Base-by-base conservation (phyloP, 1,284 basidiomycete species). In the Ustilago xerochloae region DNA sequence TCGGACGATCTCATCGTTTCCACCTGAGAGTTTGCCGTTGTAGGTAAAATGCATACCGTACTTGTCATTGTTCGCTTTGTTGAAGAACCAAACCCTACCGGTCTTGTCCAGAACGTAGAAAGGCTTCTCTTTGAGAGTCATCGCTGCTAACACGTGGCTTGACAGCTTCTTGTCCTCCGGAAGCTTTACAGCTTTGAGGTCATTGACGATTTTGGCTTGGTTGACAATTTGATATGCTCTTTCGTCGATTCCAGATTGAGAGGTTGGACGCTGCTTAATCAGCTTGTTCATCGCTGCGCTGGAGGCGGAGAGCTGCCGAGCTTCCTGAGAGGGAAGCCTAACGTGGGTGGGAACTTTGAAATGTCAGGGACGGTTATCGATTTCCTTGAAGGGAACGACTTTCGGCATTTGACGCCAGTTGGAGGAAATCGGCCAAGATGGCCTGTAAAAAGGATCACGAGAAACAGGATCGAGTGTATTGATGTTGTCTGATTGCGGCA, bases 31-130 rank as follows among this genome's bases (percentile, higher is more conserved):
- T 29, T 38, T 38, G 3, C 18, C 39, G 22, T n/a, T 45, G 48
- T 56, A 51, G n/a, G 41, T 50, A 26, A 53, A 61, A 16, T 57
- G 20, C 12, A 5, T 16, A 5, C 7, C 43, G 22, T 3, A 3
- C 22, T 30, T 52, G 1, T 0, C 12, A 10, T 41, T 32, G 20
- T 24, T 1, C 18, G 8, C 13, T 4, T 29, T 22, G 6, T 58
- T 2, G 22, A 54, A 62, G 15, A 49, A 7, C 59, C 59, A 62
- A n/a, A 62, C 38, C n/a, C 46, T 30, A 10, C n/a, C 22, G n/a
- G n/a, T 12, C 6, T 13, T 39, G 15, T 49, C 59, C 46, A 48
- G 9, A 13, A 26, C 52, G 20, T 43, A 55, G 30, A 62, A 55
- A 1, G 59, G 13, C 8, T 50, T 28, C 22, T 26, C 26, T 15